Base-by-base conservation (phyloP, 768 basidiomycete genomes). In the Suillus bovinus region DNA sequence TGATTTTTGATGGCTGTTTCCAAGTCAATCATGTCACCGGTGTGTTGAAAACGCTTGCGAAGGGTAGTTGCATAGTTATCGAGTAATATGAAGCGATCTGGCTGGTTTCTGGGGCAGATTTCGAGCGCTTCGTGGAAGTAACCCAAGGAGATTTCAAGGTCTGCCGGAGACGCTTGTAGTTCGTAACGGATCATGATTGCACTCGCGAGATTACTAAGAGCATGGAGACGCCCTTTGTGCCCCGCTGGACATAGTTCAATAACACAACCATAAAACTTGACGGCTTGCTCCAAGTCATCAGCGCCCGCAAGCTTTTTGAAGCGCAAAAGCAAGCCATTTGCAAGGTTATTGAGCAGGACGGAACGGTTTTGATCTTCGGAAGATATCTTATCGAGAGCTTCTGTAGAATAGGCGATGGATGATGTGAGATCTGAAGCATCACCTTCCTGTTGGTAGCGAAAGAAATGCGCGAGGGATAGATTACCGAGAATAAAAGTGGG, bases 131-230 rank as follows among this genome's bases (percentile, higher is more conserved):
- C 58, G 14, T 59, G 64, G 46, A 65, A 29, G 27, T 49, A 60
- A 54, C 62, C 53, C 2, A 68, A 52, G 8, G 70, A 67, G 5
- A 38, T 59, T 52, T 72, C 64, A 22, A 68, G 58, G 42, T 70
- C 70, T 34, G 57, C 54, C 11, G 58, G 61, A 9, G 70, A 44
- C 7, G 59, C 63, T 57, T 62, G 54, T 6, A 70, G 10, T 55
- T 71, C 73, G 64, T 67, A 73, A 33, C 73, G 72, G 42, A 68
- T 71, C 22, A 74, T 60, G 49, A 74, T 53, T 29, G 73, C 72
- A 44, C 72, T 73, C 50, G 71, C 73, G 34, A 74, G 73, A 59
- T 71, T 73, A 33, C 50, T 52, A 5, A 52, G 50, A 31, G 50
- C 50, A 33, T 4, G 56, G 11, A 52, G 31, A 14, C 20, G 50